Evolutionary conservation across 2,329 filamentous ascomycete genomes (phyloP), one percentile per base, ranked within the genome.

Genomic region (Drechslerella dactyloides): DNA sequence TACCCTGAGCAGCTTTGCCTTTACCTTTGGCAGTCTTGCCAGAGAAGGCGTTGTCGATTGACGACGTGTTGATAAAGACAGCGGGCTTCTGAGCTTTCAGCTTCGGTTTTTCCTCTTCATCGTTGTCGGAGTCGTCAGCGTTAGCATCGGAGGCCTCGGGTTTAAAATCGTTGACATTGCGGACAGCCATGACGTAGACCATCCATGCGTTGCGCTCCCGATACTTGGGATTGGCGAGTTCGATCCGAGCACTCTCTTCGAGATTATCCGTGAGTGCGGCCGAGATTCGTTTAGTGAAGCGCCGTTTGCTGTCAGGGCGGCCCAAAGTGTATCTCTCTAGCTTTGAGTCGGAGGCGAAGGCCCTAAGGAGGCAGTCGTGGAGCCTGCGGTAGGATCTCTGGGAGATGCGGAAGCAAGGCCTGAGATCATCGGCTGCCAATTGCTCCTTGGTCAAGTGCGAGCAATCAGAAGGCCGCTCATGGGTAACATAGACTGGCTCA

Each of bases 221-320:
- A 2, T 21, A 6, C 1, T n/a, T 5, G 7, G 7, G 1, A 8
- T n/a, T 19, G 27, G 8, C 35, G 1, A 60, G 24, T 8, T 17
- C 46, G 27, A 13, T 15, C 13, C 35, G 35, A 3, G 40, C 19
- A 1, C 23, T 30, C 3, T 10, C 10, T 6, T n/a, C 8, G 3
- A 60, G n/a, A 2, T 13, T 27, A 23, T 1, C 17, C 8, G 33
- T 24, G 15, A 60, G 30, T 17, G 2, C 44, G 10, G 15, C 21
- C 8, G 57, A 13, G 13, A 60, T 33, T 8, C 46, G 44, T 1
- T 21, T 23, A 17, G n/a, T 35, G 40, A 60, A 60, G 1, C 57
- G 24, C 1, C 46, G 57, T 44, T 52, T 60, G 44, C 57, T 51
- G 17, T 51, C 46, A 11, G 24, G 19, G 11, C 57, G 15, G 17